These are phyloP conservation scores for Candida dendrica DNA, from an alignment of 805 yeast species.

Conservation along the genomic window DNA sequence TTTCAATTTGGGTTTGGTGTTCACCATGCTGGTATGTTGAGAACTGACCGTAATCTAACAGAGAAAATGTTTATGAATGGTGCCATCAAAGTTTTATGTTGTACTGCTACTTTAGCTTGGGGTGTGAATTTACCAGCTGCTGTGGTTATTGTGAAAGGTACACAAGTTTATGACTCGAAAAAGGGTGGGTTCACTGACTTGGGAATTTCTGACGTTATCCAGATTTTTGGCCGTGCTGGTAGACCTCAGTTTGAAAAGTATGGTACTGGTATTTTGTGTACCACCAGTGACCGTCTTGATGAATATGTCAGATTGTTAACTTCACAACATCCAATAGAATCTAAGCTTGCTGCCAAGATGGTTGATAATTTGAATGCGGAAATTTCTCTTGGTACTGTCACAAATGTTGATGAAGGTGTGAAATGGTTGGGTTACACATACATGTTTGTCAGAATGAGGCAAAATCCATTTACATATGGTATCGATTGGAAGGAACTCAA, in stretches of 20 bases:
- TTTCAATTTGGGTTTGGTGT: constrained; percentile 81
- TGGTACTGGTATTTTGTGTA: constrained; percentile 90
- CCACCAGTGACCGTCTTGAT: constrained; percentile 72
- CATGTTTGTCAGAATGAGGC: constrained; percentile 87
- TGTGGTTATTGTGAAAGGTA: constrained; percentile 92
- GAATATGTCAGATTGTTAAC: constrained; percentile 85
- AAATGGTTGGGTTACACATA: constrained; percentile 98
- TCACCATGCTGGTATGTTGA: constrained; percentile 95
- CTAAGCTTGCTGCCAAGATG: constrained; percentile 65
- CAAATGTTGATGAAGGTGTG: constrained; percentile 89
- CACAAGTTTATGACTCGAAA: constrained; percentile 90
- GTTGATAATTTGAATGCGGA: constrained; percentile 96
- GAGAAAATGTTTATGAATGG: constrained; percentile 85
- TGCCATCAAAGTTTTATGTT: constrained; percentile 80
- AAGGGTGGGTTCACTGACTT: constrained; percentile 91
- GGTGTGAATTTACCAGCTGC: constrained; percentile 99
- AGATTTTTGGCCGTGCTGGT: constrained; percentile 98
- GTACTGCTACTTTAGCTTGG: constrained; percentile 99
- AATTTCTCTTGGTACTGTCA: constrained; percentile 89
- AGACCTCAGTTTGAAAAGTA: constrained; percentile 91
- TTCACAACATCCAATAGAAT: constrained; percentile 95
- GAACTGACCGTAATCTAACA: constrained; percentile 83
- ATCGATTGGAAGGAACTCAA: constrained; percentile 80
- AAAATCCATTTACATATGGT: constrained; percentile 90
- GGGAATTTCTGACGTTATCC: constrained; percentile 94